A percentile compares a stretch with the other conserved stretches of the same genome.
phyloP scores from a whole-genome alignment of 1,139 yeast genomes.

The Nakaseomyces glabratus region DNA sequence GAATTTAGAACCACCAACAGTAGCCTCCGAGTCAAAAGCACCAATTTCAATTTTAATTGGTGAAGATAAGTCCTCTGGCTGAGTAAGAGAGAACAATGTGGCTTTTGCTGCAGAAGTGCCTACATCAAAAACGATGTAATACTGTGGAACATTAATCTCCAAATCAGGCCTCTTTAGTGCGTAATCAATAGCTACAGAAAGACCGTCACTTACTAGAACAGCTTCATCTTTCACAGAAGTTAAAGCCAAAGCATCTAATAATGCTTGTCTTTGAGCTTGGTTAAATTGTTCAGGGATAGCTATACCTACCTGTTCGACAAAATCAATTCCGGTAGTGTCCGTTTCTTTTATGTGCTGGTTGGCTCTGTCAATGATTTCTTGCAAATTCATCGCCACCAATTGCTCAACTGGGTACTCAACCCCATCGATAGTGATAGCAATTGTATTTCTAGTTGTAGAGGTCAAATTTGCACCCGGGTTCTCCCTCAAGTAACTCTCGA shows the following conservation, averaged over 20 bases:
- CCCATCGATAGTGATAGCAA: slow-evolving; percentile 48
- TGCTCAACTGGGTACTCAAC: slow-evolving; percentile 61
- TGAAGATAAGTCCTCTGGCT: slow-evolving; percentile 35
- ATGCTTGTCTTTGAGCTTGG: slow-evolving; percentile 58
- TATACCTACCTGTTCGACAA: slow-evolving; percentile 39
- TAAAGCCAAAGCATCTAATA: slow-evolving; percentile 52
- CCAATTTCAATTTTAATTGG: slow-evolving; percentile 49
- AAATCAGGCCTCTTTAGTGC: slow-evolving; percentile 33
- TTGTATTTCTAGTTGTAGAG: slow-evolving; percentile 42
- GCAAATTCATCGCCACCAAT: slow-evolving; percentile 70
- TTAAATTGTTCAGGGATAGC: slow-evolving; percentile 70
- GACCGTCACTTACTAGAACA: slow-evolving; percentile 78
- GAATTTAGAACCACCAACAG: slow-evolving; percentile 66
- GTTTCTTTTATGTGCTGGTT: slow-evolving; percentile 38
- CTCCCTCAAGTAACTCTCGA: slow-evolving; percentile 37
- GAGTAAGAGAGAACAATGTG: slow-evolving; percentile 59
- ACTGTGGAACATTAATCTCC: slow-evolving; percentile 41
- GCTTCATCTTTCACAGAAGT: slow-evolving; percentile 38
- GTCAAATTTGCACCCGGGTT: slow-evolving; percentile 58
- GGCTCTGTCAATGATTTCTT: slow-evolving; percentile 61
- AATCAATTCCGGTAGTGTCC: slow-evolving; percentile 45
- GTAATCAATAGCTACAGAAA: slow-evolving; percentile 80
- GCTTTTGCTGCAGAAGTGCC: slow-evolving; percentile 93
- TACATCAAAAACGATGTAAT: slow-evolving; percentile 74
- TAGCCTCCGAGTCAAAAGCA: slow-evolving; percentile 58